Evolutionary conservation across 805 yeast genomes (phyloP), one percentile per base, ranked within the genome.

Genomic region (Kodamaea restingae): DNA sequence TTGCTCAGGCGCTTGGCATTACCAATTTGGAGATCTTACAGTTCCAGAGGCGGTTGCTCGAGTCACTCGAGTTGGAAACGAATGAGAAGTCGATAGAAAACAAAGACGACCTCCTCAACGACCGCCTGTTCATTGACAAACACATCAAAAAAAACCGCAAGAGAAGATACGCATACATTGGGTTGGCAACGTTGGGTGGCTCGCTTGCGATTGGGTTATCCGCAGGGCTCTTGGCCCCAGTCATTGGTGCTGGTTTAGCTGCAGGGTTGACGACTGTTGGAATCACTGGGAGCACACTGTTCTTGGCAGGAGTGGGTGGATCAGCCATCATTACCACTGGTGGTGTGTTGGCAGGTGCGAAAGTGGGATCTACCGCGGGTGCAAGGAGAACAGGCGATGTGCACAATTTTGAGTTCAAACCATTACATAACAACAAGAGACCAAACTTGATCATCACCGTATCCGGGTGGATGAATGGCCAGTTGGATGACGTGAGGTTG

Each of bases 391-490:
- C 83, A 62, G 97, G 96, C 2, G 88, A 87, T 41, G 98, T 93
- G 9, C 76, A 84, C 50, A 91, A 97, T 0, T 93, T 93, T 62
- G 98, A 95, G 54, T 83, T 95, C 59, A 77, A 85, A 36, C 98
- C 99, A 0, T 66, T 93, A 48, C 96, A 88, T 59, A 90, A 91
- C 57, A 88, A 86, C 58, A 84, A 85, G 56, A 71, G 98, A 36
- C 81, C 95, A 3, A 91, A 88, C 55, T 67, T 90, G 48, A 84
- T 91, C 39, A 63, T 93, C 14, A 90, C 97, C 2, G 88, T 95
- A 0, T 80, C 95, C 38, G 99, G 99, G 1, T 93, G 99, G 99
- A 88, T 93, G 91, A 83, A 82, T 39, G 95, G 96, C 58, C 83
- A 81, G 43, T 78, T 81, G 51, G 99, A 93, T 78, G 99, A 93